Percentiles rank a stretch among this genome's conserved stretches.
These are phyloP conservation scores for Babesia bigemina DNA, from an alignment of 169 alveolate genomes.

Conservation along the genomic window DNA sequence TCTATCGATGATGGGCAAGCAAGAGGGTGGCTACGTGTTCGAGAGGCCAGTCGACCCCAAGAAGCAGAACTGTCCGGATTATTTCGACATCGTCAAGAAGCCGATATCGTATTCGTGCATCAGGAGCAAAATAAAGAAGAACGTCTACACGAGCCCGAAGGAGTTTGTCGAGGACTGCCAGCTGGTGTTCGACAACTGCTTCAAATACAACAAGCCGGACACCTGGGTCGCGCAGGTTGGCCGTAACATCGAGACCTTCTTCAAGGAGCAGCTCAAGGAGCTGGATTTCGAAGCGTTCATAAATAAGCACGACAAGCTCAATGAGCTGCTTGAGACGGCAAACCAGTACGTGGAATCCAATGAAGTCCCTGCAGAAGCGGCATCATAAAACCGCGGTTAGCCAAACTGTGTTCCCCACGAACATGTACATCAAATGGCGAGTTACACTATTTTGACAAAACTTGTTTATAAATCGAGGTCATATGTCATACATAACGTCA, in stretches of 20 bases:
- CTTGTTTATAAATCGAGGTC: background rate
- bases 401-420: background rate
- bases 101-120: conserved; percentile 88
- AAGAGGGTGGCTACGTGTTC: conserved; percentile 89
- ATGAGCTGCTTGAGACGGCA: conserved; percentile 69
- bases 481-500: too few relatives aligned
- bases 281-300: conserved; percentile 68
- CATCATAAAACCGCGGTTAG: background rate
- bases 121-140: conserved; percentile 77
- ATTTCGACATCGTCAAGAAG: conserved; percentile 84
- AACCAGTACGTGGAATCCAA: conserved; percentile 22
- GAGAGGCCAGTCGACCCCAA: conserved; percentile 89
- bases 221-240: conserved; percentile 85
- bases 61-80: conserved; percentile 88
- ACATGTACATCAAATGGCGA: background rate
- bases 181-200: conserved; percentile 84
- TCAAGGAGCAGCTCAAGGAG: conserved; percentile 72
- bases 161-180: conserved; percentile 84
- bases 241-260: conserved; percentile 81
- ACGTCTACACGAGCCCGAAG: conserved; percentile 77
- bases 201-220: conserved; percentile 82
- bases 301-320: conserved; percentile 63
- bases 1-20: conserved; percentile 76
- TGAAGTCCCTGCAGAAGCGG: conserved; percentile 11
- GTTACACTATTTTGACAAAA: too few relatives aligned